These are phyloP conservation scores for Cutaneotrichosporon sp. DNA, from an alignment of 1,284 basidiomycete species.

Conservation along the genomic window DNA sequence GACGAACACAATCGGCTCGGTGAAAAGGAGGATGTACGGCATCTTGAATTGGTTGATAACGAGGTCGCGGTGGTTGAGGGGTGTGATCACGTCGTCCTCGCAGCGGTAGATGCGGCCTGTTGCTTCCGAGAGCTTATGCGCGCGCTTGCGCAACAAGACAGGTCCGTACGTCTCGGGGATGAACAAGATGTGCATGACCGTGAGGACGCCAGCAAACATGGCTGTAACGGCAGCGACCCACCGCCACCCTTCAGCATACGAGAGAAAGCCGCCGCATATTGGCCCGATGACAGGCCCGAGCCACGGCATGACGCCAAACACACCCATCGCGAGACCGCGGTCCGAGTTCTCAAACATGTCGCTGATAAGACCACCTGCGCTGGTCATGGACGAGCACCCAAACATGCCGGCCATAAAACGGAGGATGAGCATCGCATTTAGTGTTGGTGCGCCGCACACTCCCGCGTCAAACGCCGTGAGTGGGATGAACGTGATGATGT, in stretches of 20 bases:
- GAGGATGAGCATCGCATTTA: constrained; percentile 53
- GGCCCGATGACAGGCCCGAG: constrained; percentile 54
- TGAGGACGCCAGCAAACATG: constrained; percentile 48
- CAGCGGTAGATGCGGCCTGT: constrained; percentile 50
- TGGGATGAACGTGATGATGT: constrained; percentile 51
- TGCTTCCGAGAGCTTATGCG: constrained; percentile 41
- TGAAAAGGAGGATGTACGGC: constrained; percentile 53
- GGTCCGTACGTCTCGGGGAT: constrained; percentile 56
- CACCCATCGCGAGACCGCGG: constrained; percentile 54
- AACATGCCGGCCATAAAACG: constrained; percentile 54
- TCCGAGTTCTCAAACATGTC: constrained; percentile 52
- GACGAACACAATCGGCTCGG: constrained; percentile 54
- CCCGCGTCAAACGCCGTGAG: constrained; percentile 55
- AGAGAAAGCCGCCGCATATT: constrained; percentile 51
- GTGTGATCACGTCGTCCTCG: constrained; percentile 50
- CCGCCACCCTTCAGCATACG: constrained; percentile 44
- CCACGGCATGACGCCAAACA: constrained; percentile 57
- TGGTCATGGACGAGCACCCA: constrained; percentile 53
- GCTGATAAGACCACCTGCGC: constrained; percentile 54
- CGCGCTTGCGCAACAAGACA: constrained; percentile 49
- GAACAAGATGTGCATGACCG: constrained; percentile 38
- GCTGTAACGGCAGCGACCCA: constrained; percentile 64
- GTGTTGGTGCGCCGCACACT: constrained; percentile 49
- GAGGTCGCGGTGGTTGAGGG: constrained; percentile 38
- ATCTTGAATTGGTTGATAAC: constrained; percentile 49